Conservation (phyloP, 345 rosid species). For the Sapria himalayana region DNA sequence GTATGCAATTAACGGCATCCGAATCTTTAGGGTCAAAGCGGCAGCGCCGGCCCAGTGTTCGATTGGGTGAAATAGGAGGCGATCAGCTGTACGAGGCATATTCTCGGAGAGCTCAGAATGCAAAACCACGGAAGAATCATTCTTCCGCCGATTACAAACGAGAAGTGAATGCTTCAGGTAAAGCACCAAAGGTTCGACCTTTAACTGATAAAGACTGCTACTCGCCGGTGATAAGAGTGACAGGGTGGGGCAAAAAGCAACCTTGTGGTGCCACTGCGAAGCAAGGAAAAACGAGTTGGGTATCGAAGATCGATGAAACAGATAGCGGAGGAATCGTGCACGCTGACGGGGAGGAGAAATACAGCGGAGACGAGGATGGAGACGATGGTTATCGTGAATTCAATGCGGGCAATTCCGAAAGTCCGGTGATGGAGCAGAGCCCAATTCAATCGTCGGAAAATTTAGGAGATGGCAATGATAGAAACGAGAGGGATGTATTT, state of each 20-base stretch:
- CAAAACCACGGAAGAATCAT: conserved; percentile 17
- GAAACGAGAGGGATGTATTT: conserved; percentile 21
- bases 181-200: conserved; percentile 38
- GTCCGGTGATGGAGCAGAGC: conserved; percentile 42
- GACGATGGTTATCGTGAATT: conserved; percentile 34
- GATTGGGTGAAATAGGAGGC: conserved; percentile 83
- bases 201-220: conserved; percentile 38
- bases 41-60: conserved; percentile 70
- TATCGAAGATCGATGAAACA: conserved; percentile 25
- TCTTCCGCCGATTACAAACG: conserved; percentile 9
- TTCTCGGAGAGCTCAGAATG: conserved; percentile 16
- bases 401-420: conserved; percentile 42
- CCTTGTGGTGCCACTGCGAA: conserved; percentile 20
- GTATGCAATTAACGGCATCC: conserved; percentile 16
- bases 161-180: conserved; percentile 13
- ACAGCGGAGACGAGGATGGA: conserved; percentile 30
- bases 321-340: conserved; percentile 10
- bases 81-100: conserved; percentile 41
- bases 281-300: conserved; percentile 48
- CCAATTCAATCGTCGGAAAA: conserved; percentile 32
- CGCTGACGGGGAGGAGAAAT: conserved; percentile 25
- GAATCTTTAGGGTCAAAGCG: conserved; percentile 54
- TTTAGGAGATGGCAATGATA: conserved; percentile 31
- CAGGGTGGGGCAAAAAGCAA: too few species aligned
- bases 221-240: too few species aligned